These are phyloP conservation scores for Oxytropis ochrocephala DNA, from an alignment of 306 rosid genomes.

Conservation along the genomic window DNA sequence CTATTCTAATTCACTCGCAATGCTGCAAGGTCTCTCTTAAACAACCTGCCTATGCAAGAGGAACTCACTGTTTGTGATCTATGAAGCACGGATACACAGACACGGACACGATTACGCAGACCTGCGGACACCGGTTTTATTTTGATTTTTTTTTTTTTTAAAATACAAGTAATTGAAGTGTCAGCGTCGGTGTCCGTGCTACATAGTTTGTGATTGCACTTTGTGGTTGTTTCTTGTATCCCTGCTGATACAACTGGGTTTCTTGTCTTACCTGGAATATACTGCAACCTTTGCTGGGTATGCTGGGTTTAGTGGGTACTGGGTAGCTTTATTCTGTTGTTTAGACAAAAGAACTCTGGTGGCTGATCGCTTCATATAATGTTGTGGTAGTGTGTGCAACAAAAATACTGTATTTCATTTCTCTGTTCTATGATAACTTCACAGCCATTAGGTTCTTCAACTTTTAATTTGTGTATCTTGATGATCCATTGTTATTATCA, in stretches of 20 bases:
- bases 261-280: not conserved
- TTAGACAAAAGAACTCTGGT: not conserved
- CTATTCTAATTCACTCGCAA: not conserved
- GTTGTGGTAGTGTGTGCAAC: not conserved
- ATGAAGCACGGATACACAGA: too few species aligned
- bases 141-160: too few species aligned
- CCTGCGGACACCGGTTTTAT: too few species aligned
- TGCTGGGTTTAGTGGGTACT: not conserved
- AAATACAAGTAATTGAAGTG: too few species aligned
- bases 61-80: not conserved
- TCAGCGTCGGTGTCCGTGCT: too few species aligned
- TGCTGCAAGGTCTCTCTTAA: not conserved
- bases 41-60: not conserved
- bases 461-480: not conserved
- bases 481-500: conserved; percentile 5
- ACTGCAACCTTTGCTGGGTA: not conserved
- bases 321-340: not conserved
- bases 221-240: not conserved
- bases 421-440: not conserved
- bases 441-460: not conserved
- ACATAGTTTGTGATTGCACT: not conserved
- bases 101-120: too few species aligned
- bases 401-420: not conserved
- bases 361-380: not conserved
- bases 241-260: not conserved